phyloP scores from a whole-genome alignment of 495 filamentous ascomycete genomes.

The Letharia columbiana region DNA sequence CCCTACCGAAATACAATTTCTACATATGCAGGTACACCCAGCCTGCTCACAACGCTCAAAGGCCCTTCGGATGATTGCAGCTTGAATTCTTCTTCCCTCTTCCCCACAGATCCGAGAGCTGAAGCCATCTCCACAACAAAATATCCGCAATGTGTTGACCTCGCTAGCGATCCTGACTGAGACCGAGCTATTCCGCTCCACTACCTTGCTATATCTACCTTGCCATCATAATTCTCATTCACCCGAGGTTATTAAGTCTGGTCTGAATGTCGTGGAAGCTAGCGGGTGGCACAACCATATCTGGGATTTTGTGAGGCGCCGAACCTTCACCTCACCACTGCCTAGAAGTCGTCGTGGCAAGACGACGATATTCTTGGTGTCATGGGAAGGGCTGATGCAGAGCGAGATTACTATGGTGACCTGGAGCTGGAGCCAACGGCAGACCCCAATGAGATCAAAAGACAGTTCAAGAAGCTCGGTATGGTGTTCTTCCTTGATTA shows the following conservation, averaged over 20 bases:
- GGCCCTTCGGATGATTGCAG: background rate
- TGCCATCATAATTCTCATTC: background rate
- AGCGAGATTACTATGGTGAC: conserved; percentile 14
- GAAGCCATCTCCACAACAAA: background rate
- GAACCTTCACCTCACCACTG: background rate
- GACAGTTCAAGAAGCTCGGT: conserved; percentile 80
- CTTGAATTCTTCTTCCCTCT: background rate
- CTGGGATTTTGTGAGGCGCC: background rate
- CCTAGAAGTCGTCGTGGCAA: background rate
- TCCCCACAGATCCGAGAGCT: background rate
- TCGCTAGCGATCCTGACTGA: background rate
- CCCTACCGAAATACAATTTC: background rate
- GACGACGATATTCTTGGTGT: background rate
- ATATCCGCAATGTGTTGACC: background rate
- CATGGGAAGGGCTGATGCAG: conserved; percentile 14
- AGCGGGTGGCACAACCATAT: background rate
- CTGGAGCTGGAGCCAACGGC: conserved; percentile 14
- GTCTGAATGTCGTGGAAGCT: conserved; percentile 1
- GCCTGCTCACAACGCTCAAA: background rate
- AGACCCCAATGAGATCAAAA: conserved; percentile 48
- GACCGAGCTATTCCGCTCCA: background rate
- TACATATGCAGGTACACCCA: background rate
- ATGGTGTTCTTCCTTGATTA: conserved; percentile 20
- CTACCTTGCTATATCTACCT: background rate
- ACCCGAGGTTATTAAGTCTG: background rate